phyloP scores from a whole-genome alignment of 139 green algal genomes.

The Pleodorina starrii region DNA sequence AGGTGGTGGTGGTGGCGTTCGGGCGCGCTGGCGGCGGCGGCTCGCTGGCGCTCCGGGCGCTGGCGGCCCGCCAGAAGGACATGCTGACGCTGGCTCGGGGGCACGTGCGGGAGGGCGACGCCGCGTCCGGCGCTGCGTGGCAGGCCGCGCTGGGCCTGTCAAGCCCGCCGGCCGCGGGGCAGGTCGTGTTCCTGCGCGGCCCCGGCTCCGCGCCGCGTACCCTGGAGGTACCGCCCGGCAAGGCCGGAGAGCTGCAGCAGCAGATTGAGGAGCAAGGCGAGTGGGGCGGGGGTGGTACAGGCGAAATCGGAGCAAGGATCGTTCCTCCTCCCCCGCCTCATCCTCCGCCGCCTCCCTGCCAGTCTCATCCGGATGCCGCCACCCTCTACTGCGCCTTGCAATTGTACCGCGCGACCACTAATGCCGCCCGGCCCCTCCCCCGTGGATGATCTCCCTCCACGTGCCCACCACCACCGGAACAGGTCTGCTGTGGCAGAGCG shows the following conservation, averaged over 20 bases:
- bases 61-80: constrained; percentile 6
- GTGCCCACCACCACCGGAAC: too few relatives aligned
- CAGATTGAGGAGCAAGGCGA: constrained; percentile 10
- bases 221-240: constrained; percentile 16
- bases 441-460: too few relatives aligned
- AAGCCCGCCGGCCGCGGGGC: not conserved
- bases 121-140: constrained; percentile 1
- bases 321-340: too few relatives aligned
- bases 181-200: constrained; percentile 38
- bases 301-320: not conserved
- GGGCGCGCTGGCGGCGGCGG: constrained; percentile 25
- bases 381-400: not conserved
- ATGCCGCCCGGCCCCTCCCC: not conserved
- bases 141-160: constrained; percentile 20
- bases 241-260: constrained; percentile 8
- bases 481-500: constrained; percentile 41
- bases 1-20: constrained; percentile 43
- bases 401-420: not conserved
- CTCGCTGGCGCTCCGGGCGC: constrained; percentile 18
- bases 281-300: too few relatives aligned
- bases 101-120: not conserved
- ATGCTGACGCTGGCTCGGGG: constrained; percentile 22
- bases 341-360: too few relatives aligned
- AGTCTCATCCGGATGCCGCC: not conserved
- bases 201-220: not conserved